phyloP scores from a whole-genome alignment of 2,329 filamentous ascomycete species.

The Colletotrichum spaethianum region DNA sequence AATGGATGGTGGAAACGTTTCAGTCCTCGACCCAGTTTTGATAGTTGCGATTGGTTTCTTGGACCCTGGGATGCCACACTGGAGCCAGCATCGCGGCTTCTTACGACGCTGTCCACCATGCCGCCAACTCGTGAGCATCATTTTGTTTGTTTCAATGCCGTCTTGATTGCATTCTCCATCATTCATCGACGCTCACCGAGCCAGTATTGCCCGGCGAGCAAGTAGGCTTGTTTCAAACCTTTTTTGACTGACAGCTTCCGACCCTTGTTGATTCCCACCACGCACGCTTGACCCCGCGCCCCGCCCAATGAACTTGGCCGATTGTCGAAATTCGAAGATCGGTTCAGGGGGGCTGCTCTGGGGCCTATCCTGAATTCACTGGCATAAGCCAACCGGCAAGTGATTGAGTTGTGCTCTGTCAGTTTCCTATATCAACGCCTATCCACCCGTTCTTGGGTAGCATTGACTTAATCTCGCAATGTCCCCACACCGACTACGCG shows the following conservation, averaged over 20 bases:
- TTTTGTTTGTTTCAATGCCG: background rate
- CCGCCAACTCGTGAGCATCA: background rate
- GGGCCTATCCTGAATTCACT: background rate
- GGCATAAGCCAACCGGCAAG: background rate
- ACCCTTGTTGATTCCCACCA: background rate
- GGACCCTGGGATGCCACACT: too few relatives aligned
- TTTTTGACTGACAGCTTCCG: background rate
- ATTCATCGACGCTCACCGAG: background rate
- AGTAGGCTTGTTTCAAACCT: background rate
- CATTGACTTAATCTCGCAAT: conserved; percentile 40
- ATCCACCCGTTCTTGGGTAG: conserved; percentile 6
- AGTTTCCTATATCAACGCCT: background rate
- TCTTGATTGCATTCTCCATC: too few relatives aligned
- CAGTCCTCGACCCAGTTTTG: background rate
- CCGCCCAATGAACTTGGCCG: background rate
- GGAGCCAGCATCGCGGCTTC: background rate
- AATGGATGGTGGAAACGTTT: background rate
- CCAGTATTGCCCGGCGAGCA: background rate
- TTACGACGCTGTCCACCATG: background rate
- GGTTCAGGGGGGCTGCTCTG: background rate
- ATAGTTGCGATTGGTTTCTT: background rate
- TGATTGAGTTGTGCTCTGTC: background rate
- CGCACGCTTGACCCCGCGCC: background rate
- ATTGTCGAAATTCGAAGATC: background rate
- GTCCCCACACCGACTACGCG: conserved; percentile 30